These are phyloP conservation scores for Actinomortierella ambigua DNA, from an alignment of 371 early-diverging fungal genomes.

Conservation along the genomic window DNA sequence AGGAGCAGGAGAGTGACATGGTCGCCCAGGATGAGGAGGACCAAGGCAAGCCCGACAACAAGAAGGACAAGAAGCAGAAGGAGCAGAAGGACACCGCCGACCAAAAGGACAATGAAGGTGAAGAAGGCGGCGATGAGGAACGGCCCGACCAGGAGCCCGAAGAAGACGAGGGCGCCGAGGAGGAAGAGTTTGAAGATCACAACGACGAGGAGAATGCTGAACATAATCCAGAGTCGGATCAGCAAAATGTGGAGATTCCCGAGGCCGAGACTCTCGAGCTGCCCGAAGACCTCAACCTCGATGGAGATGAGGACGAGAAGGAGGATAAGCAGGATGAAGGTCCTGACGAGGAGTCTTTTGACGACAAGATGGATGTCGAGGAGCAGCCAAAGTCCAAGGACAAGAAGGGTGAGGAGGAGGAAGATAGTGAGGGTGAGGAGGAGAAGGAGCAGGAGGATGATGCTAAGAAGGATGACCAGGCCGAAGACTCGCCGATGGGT, in stretches of 20 bases:
- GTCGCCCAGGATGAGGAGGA: constrained; percentile 72
- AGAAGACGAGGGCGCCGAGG: constrained; percentile 48
- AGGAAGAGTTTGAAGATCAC: constrained; percentile 54
- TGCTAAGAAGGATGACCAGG: constrained; percentile 52
- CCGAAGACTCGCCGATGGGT: constrained; percentile 52
- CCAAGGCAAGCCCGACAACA: constrained; percentile 48
- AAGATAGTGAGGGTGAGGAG: constrained; percentile 51
- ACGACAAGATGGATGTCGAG: constrained; percentile 50
- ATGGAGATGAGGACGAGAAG: constrained; percentile 47
- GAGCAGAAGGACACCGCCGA: constrained; percentile 55
- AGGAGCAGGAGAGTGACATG: constrained; percentile 65
- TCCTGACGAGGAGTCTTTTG: constrained; percentile 50
- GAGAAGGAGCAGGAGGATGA: constrained; percentile 47
- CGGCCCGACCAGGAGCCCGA: constrained; percentile 47
- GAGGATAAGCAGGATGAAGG: constrained; percentile 50
- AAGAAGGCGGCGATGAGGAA: constrained; percentile 50
- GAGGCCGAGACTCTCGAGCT: constrained; percentile 52
- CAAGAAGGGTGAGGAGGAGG: constrained; percentile 50
- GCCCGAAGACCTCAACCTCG: constrained; percentile 52
- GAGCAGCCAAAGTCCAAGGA: constrained; percentile 44
- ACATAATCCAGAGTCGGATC: constrained; percentile 46
- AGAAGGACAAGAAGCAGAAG: constrained; percentile 49
- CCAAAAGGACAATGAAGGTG: constrained; percentile 53
- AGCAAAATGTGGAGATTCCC: constrained; percentile 47
- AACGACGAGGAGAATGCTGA: constrained; percentile 53